Percentiles rank a stretch among this genome's conserved stretches.
Conservation (phyloP, 352 stramenopile species). For the Globisporangium barbulae region DNA sequence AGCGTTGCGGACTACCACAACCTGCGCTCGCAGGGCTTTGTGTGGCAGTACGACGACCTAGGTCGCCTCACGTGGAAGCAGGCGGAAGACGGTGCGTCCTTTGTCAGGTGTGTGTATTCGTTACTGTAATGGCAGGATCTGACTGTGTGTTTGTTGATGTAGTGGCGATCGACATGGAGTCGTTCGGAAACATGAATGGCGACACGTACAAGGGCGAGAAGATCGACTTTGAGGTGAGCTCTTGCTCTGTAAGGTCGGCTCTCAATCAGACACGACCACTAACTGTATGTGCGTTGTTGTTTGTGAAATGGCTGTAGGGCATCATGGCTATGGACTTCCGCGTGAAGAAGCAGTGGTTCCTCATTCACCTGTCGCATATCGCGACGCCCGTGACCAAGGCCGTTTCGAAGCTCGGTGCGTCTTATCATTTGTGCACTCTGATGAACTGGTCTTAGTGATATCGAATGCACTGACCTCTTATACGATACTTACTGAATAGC, state of each 20-base stretch:
- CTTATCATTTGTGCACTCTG: too few relatives aligned
- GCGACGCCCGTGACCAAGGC: slow-evolving; percentile 61
- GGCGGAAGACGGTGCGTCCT: slow-evolving; percentile 38
- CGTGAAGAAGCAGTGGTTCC: slow-evolving; percentile 83
- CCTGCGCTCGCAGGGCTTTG: slow-evolving; percentile 59
- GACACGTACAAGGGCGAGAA: slow-evolving; percentile 34
- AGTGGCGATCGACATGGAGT: slow-evolving; percentile 72
- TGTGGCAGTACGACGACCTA: slow-evolving; percentile 61
- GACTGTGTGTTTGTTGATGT: not conserved
- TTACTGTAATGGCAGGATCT: not conserved
- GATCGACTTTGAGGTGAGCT: slow-evolving; percentile 58
- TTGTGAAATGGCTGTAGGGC: slow-evolving; percentile 23
- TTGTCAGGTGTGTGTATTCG: not conserved
- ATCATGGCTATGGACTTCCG: slow-evolving; percentile 78
- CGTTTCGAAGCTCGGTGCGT: slow-evolving; percentile 64
- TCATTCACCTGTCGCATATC: slow-evolving; percentile 62
- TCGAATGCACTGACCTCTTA: not conserved
- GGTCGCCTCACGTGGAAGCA: slow-evolving; percentile 54
- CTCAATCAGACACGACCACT: not conserved
- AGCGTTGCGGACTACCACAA: slow-evolving; percentile 60
- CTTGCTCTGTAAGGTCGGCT: not conserved
- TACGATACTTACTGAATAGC: slow-evolving; percentile 19
- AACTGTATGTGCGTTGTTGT: not conserved
- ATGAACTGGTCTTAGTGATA: not conserved
- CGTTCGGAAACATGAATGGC: slow-evolving; percentile 40